phyloP scores from a whole-genome alignment of 345 rosid species.

The Eucalyptus regnans region DNA sequence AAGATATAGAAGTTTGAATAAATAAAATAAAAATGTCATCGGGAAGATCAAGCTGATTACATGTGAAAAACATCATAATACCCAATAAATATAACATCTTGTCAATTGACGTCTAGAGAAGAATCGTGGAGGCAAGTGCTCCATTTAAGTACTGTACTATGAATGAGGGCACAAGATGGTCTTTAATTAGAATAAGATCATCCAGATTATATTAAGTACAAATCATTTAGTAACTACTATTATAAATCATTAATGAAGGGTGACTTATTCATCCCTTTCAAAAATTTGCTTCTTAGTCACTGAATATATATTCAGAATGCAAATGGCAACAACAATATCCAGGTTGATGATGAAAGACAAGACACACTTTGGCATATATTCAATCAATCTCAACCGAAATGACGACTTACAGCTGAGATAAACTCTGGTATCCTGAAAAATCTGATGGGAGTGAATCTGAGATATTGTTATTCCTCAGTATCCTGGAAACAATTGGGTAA shows the following conservation, averaged over 20 bases:
- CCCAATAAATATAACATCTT: not conserved
- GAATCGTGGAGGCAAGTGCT: not conserved
- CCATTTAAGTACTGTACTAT: not conserved
- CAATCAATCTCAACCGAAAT: not conserved
- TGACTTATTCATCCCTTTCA: not conserved
- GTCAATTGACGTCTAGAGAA: not conserved
- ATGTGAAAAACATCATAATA: not conserved
- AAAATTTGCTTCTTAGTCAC: not conserved
- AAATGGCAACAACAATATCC: not conserved
- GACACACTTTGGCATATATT: not conserved
- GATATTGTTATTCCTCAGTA: constrained; percentile 22
- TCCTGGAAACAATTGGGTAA: constrained; percentile 1
- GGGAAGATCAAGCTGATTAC: not conserved
- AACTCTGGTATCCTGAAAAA: constrained; percentile 17
- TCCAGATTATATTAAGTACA: not conserved
- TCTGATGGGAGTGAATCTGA: constrained; percentile 22
- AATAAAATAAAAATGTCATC: not conserved
- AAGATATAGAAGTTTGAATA: not conserved
- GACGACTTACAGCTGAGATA: not conserved
- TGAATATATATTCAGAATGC: not conserved
- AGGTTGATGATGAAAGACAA: not conserved
- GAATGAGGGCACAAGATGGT: not conserved
- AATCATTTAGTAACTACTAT: not conserved
- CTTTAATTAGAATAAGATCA: not conserved
- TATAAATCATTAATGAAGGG: not conserved